Evolutionary conservation across 2,329 filamentous ascomycete genomes (phyloP), one percentile per base, ranked within the genome.

Genomic region (Fusarium proliferatum): DNA sequence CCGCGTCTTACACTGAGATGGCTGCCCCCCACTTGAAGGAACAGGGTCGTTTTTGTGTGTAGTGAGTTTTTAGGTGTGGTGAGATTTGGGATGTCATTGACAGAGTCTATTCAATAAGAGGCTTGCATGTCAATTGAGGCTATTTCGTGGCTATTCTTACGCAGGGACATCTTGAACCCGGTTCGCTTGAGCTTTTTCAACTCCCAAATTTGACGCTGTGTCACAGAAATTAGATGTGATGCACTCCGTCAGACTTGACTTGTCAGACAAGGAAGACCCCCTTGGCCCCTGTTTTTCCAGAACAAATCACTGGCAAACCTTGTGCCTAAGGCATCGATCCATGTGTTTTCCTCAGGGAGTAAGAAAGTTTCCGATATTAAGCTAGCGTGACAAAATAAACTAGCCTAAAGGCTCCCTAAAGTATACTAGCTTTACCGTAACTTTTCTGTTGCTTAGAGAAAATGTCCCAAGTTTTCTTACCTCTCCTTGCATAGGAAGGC

Each of bases 1-100:
- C 71, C 71, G 64, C 72, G 60, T 69, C 72, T 74, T 59, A 64
- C 68, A 64, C 72, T 66, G 68, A 61, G 36, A 72, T 49, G 72
- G 72, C 71, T 74, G 72, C 72, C 64, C 72, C 72, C 72, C 72
- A 75, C 72, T 69, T 66, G 39, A 26, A 43, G 9, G 12, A 19
- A 45, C 64, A 69, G 72, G 71, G 71, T 63, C 64, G 43, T 49
- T 57, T 62, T 45, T 58, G 41, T 57, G 57, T 55, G 45, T 65
- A 53, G 52, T 52, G 48, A 38, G 51, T 28, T 55, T 55, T n/a
- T 53, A 23, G 55, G 56, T 38, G 64, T 63, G 64, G 39, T 61
- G 64, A 74, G 58, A 49, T 67, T 60, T 46, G 41, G 49, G 16
- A 36, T 52, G n/a, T 36, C 23, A 61, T 64, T 46, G 39, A 33